These are phyloP conservation scores for Trametes elegans DNA, from an alignment of 768 basidiomycete species.

Conservation along the genomic window DNA sequence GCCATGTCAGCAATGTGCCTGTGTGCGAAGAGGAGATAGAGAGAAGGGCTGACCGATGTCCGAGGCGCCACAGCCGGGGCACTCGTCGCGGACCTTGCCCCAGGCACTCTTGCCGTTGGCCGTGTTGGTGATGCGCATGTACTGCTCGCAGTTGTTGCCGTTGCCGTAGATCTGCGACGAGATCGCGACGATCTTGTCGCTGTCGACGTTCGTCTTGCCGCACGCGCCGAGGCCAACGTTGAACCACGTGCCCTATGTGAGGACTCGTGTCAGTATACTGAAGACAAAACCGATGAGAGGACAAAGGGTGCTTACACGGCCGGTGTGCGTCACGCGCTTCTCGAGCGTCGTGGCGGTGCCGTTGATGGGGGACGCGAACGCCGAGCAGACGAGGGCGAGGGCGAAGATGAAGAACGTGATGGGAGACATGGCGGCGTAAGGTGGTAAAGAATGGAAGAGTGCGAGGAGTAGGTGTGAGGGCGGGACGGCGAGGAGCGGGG, in stretches of 20 bases:
- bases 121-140: constrained; percentile 57
- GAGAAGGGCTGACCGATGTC: constrained; percentile 59
- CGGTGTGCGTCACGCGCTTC: constrained; percentile 52
- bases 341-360: constrained; percentile 38
- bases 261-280: no score
- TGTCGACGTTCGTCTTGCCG: constrained; percentile 47
- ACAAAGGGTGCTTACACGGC: constrained; percentile 45
- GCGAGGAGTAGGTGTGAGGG: constrained; percentile 14
- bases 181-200: constrained; percentile 62
- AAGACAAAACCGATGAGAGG: no score
- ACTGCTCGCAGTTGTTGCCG: constrained; percentile 64
- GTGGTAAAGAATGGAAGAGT: constrained; percentile 16
- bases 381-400: constrained; percentile 41
- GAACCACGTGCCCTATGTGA: constrained; percentile 65
- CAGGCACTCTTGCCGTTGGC: constrained; percentile 48
- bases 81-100: constrained; percentile 56
- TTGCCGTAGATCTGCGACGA: constrained; percentile 49
- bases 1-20: neutral
- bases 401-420: constrained; percentile 35
- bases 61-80: constrained; percentile 47
- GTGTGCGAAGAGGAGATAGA: neutral
- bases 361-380: constrained; percentile 47
- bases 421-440: constrained; percentile 43
- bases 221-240: constrained; percentile 62
- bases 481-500: constrained; percentile 23